Base-by-base conservation (phyloP, 768 basidiomycete species). In the Leucosporidium yakuticum region DNA sequence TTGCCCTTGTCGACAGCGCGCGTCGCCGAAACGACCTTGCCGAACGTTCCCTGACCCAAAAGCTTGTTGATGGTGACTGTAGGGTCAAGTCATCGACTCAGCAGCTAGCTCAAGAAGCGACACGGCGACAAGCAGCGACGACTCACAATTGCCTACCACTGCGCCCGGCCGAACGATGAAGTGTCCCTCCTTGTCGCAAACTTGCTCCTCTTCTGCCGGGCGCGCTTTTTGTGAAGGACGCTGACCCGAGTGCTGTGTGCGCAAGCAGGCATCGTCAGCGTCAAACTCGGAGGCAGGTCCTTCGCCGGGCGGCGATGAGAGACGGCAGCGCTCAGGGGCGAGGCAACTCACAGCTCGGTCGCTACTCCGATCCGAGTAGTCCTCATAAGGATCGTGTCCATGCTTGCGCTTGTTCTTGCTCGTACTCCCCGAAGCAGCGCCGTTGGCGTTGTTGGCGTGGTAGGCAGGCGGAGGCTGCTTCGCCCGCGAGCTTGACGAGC, bases 21-120 rank as follows among this genome's bases (percentile, higher is more conserved):
- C 74, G 88, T 79, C 11, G 92, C 92, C 79, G 97, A 91, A 58
- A 99, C 93, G 36, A 99, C 96, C 79, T 98, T 99, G 74, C 96
- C 96, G 77, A 98, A 99, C 20, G 96, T 98, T 19, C 96, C 96
- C 81, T 98, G 95, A 23, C 96, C 96, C 8, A 99, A 83, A 29
- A 94, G 82, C 66, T 87, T 84, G 68, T 94, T 86, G 51, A 94
- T 97, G 51, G 20, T 67, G 61, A 74, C 49, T 76, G 78, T 29
- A 51, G 67, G 68, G 59, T 54, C 64, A 67, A 60, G 56, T 48
- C 23, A 25, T 44, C 53, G 62, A 61, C 56, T 62, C 51, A 60
- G 63, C 61, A 57, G 65, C 27, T 48, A 47, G 49, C 69, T 23
- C 39, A n/a, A 19, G 2, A 6, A 66, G 64, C 56, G 21, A 32